Base-by-base conservation (phyloP, 345 rosid species). In the Arabidopsis thaliana region DNA sequence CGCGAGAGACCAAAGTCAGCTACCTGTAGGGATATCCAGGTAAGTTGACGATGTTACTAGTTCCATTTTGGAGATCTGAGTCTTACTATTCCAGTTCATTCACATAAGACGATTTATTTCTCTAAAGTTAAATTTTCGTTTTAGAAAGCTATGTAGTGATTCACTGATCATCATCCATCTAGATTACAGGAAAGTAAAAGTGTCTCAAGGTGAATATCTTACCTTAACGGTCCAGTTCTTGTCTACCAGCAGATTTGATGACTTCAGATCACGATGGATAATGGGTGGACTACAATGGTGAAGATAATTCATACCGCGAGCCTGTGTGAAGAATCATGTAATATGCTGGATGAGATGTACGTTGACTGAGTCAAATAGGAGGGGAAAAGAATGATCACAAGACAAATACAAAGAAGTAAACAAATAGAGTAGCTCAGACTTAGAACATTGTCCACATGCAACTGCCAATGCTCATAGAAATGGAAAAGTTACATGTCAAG, bases 1-100 rank as follows among this genome's bases (percentile, higher is more conserved):
- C 99, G 97, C 5, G 99, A 95, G 64, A 95, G 86, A 79, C 99
- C 99, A 86, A 95, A 95, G 86, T 95, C 99, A 61, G 95, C 96
- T 67, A 95, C 99, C 97, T 92, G 83, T 76, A 66, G 16, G 80
- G 49, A 78, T 32, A 52, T 60, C 65, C 12, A 14, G 0, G 63
- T 73, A 65, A 66, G 73, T 51, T 67, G 49, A 23, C 49, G 0
- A 52, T 40, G 50, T 65, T 72, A 22, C 12, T 33, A 14, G 22
- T 62, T 61, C 50, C 42, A 16, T 23, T 59, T 48, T 8, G 33
- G 33, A 34, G 8, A 34, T 30, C 40, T 9, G 63, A 61, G 55
- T 59, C 63, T 32, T 11, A 68, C 14, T 38, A 61, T 56, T 10
- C 40, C 40, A 68, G 30, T 14, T 55, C 49, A 44, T 41, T 44